A percentile compares a stretch with the other conserved stretches of the same genome.
Conservation (phyloP, 441 rosid species). For the Sinapis alba region DNA sequence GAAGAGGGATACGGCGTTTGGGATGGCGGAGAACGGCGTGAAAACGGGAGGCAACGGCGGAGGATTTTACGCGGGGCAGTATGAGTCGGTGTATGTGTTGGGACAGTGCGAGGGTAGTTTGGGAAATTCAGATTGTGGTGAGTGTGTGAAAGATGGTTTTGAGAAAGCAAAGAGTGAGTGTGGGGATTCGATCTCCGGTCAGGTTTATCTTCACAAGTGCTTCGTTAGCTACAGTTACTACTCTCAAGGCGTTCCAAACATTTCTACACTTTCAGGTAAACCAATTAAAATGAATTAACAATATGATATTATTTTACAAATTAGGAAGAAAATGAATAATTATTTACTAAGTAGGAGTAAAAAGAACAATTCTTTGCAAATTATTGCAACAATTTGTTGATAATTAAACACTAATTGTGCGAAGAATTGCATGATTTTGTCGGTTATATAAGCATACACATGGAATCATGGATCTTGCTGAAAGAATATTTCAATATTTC, state of each 20-base stretch:
- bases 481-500: conserved; percentile 4
- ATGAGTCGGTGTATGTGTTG: conserved; percentile 62
- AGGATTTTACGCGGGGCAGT: conserved; percentile 65
- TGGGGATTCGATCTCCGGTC: conserved; percentile 68
- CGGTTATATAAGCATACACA: not conserved
- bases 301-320: not conserved
- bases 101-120: conserved; percentile 90
- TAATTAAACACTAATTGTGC: not conserved
- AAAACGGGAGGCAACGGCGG: conserved; percentile 31
- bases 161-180: conserved; percentile 59
- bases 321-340: not conserved
- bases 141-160: conserved; percentile 61
- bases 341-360: not conserved
- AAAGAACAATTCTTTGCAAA: not conserved
- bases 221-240: conserved; percentile 76
- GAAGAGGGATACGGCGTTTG: conserved; percentile 61
- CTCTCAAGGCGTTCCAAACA: conserved; percentile 67
- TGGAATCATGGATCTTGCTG: conserved; percentile 15
- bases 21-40: conserved; percentile 57
- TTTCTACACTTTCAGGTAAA: conserved; percentile 57
- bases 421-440: not conserved
- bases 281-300: not conserved
- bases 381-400: not conserved
- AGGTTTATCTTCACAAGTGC: conserved; percentile 70
- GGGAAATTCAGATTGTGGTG: conserved; percentile 59